Base-by-base conservation (phyloP, 2,329 filamentous ascomycete genomes). In the Phyllachora maydis region DNA sequence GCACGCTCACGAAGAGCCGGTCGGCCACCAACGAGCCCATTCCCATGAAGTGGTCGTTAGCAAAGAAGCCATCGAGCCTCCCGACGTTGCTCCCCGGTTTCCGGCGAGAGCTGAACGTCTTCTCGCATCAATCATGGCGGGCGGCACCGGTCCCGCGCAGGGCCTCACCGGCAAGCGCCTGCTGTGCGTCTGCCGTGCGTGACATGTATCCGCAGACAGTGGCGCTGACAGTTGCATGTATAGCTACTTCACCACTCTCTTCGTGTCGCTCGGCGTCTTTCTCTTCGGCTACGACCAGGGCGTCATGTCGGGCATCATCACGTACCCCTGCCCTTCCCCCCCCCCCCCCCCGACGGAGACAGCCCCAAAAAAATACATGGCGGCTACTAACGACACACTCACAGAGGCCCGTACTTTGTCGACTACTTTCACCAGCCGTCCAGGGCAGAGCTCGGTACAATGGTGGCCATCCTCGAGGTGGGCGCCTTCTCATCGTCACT, bases 381-480 rank as follows among this genome's bases (percentile, higher is more conserved):
- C 22, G 5, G 12, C 25, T n/a, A 9, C 4, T 14, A 5, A n/a
- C n/a, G n/a, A n/a, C n/a, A n/a, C n/a, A n/a, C n/a, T n/a, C 15
- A 11, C 25, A 93, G 83, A 28, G 83, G 83, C 32, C 62, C 68
- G 7, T 77, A 75, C 46, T 98, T 98, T 46, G 78, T 73, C 46
- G 69, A 83, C 43, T 92, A 92, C 47, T 95, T 98, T 50, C 60
- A 83, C 39, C 70, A 95, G 38, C 88, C 88, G 11, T 74, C 78
- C 13, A 66, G 67, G 37, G 79, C 82, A 22, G 69, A 92, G 45
- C 72, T 98, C 28, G 88, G 85, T 29, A 95, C 83, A 14, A 95
- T 95, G 74, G 88, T 98, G 28, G 85, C 88, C 34, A 95, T 98
- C 38, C 64, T 98, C 28, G 85, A 93, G 51, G 58, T 95, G 25